Evolutionary conservation across 352 stramenopile genomes (phyloP).

Genomic region (Globisporangium spiculum): DNA sequence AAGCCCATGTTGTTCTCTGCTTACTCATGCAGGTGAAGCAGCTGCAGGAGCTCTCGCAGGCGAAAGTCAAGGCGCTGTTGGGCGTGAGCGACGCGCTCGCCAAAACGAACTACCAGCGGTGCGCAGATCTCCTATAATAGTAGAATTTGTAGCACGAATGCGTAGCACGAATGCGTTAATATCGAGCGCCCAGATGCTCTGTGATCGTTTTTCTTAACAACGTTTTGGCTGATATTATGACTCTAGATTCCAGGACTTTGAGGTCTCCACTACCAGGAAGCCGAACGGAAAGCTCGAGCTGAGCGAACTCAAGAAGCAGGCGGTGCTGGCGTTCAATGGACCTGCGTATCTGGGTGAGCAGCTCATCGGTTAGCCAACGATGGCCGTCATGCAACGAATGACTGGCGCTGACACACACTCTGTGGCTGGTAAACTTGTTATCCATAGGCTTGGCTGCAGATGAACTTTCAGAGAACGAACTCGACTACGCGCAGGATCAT

Average conservation of each 20-base stretch:
- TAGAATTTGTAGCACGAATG: neutral
- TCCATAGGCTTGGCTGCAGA: constrained; percentile 53
- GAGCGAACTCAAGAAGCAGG: constrained; percentile 63
- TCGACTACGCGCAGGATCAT: constrained; percentile 74
- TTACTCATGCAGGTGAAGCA: constrained; percentile 30
- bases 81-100: constrained; percentile 81
- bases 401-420: neutral
- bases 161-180: neutral
- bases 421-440: neutral
- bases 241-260: constrained; percentile 59
- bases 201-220: neutral
- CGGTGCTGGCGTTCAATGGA: constrained; percentile 74
- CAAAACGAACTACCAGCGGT: constrained; percentile 85
- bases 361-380: neutral
- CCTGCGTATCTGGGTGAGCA: constrained; percentile 67
- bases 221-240: neutral
- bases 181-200: neutral
- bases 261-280: constrained; percentile 25
- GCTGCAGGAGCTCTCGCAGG: constrained; percentile 56
- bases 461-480: constrained; percentile 57
- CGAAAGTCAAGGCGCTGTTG: constrained; percentile 80
- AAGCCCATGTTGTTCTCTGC: no score
- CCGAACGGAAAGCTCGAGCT: constrained; percentile 17
- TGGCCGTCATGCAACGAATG: neutral
- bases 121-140: neutral